phyloP scores from a whole-genome alignment of 2,329 filamentous ascomycete species.

The Stagonosporopsis vannaccii region DNA sequence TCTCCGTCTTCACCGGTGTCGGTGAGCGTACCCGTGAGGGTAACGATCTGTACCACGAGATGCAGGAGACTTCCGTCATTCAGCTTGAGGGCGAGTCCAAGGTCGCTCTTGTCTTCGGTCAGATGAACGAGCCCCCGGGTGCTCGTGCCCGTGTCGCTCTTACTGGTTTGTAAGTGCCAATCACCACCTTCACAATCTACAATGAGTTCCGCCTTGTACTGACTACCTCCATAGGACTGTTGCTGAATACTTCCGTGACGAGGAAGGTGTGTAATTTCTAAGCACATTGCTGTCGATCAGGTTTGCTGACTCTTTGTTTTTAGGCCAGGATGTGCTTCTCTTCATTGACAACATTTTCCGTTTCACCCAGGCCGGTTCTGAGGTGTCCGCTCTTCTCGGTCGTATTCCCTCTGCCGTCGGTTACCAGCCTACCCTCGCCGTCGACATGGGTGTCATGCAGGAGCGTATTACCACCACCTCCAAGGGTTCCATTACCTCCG shows the following conservation, averaged over 20 bases:
- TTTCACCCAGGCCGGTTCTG: slow-evolving; percentile 99
- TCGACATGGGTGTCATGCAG: slow-evolving; percentile 69
- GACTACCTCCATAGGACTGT: neutral
- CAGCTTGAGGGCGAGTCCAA: slow-evolving; percentile 99
- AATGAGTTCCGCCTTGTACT: neutral
- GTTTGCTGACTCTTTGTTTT: slow-evolving; percentile 69
- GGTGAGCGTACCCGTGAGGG: slow-evolving; percentile 99
- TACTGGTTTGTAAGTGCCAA: slow-evolving; percentile 66
- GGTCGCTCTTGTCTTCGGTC: slow-evolving; percentile 98
- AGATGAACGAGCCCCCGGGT: slow-evolving; percentile 99
- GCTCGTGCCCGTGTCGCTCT: slow-evolving; percentile 99
- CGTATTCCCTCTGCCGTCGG: slow-evolving; percentile 99
- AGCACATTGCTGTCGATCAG: neutral
- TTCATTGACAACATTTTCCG: slow-evolving; percentile 99
- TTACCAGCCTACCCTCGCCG: slow-evolving; percentile 68
- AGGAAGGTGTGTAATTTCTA: slow-evolving; percentile 63
- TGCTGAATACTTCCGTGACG: slow-evolving; percentile 76
- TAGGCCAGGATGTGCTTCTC: slow-evolving; percentile 91
- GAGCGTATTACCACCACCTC: slow-evolving; percentile 99
- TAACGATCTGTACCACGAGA: slow-evolving; percentile 99
- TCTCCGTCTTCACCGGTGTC: slow-evolving; percentile 99
- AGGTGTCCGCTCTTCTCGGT: slow-evolving; percentile 98
- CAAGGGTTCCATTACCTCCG: slow-evolving; percentile 99
- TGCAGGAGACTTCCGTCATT: slow-evolving; percentile 99
- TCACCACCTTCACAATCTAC: neutral